Percentiles rank a stretch among this genome's conserved stretches.
These are phyloP conservation scores for Daldinia vernicosa DNA, from an alignment of 495 filamentous ascomycete genomes.

Conservation along the genomic window DNA sequence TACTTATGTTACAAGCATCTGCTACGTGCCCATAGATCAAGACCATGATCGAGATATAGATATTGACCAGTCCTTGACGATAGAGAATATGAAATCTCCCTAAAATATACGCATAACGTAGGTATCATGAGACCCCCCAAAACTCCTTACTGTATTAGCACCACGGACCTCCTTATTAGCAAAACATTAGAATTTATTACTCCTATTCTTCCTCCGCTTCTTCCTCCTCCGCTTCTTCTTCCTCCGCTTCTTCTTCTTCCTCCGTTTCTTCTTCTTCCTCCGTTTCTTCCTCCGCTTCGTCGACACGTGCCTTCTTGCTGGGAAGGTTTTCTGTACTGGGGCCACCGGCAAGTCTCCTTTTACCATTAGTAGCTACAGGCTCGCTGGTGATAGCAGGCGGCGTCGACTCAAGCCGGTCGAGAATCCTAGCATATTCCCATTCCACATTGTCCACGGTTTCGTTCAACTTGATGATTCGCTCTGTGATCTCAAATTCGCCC, in stretches of 20 bases:
- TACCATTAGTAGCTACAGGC: conserved; percentile 20
- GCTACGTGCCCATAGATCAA: background rate
- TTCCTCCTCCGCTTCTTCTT: conserved; percentile 35
- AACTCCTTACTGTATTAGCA: conserved; percentile 28
- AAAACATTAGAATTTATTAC: background rate
- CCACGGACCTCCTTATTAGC: conserved; percentile 3
- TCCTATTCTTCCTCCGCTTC: conserved; percentile 31
- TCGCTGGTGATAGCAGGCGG: conserved; percentile 15
- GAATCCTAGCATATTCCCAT: conserved; percentile 78
- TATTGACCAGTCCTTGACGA: background rate
- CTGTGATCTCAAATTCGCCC: conserved; percentile 76
- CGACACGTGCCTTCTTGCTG: conserved; percentile 49
- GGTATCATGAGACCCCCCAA: conserved; percentile 33
- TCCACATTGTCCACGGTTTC: conserved; percentile 79
- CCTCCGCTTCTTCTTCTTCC: conserved; percentile 34
- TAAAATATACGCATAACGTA: conserved; percentile 6
- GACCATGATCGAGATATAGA: background rate
- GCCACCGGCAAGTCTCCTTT: conserved; percentile 38
- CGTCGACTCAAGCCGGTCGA: conserved; percentile 53
- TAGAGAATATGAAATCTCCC: background rate
- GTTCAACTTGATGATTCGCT: conserved; percentile 83
- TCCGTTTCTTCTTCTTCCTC: conserved; percentile 38
- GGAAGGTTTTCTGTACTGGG: background rate
- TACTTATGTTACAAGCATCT: background rate
- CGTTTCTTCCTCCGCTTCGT: conserved; percentile 23